phyloP scores from a whole-genome alignment of 1,284 basidiomycete species.

The Tilletiaria anomala region DNA sequence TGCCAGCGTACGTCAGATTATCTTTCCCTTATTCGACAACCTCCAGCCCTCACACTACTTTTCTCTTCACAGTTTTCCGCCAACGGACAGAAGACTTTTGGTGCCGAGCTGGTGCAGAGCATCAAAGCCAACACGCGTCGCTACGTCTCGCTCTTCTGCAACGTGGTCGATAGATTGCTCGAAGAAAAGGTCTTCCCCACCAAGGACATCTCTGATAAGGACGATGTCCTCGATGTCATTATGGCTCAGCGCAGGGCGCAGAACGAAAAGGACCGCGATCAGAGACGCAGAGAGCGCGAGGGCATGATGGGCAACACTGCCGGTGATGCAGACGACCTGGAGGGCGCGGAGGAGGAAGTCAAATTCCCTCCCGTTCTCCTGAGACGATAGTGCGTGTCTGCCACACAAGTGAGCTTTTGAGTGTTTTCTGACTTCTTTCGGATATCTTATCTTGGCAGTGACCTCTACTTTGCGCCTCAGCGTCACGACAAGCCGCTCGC shows the following conservation, averaged over 20 bases:
- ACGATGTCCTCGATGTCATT: conserved; percentile 42
- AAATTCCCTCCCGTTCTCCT: conserved; percentile 63
- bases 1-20: conserved; percentile 46
- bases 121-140: conserved; percentile 75
- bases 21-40: background rate
- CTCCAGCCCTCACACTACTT: conserved; percentile 7
- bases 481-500: conserved; percentile 50
- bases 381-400: conserved; percentile 68
- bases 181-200: conserved; percentile 53
- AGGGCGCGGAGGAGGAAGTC: conserved; percentile 15
- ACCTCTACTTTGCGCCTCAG: conserved; percentile 76
- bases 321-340: conserved; percentile 5
- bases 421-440: background rate
- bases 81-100: conserved; percentile 42
- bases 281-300: conserved; percentile 44
- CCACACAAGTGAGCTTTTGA: background rate
- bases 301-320: too few species aligned
- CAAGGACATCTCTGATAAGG: conserved; percentile 58
- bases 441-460: conserved; percentile 45
- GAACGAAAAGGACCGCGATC: conserved; percentile 54
- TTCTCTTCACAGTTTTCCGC: conserved; percentile 2
- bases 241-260: conserved; percentile 70
- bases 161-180: conserved; percentile 80
- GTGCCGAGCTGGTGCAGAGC: conserved; percentile 4
- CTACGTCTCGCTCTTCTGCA: conserved; percentile 77